A percentile compares a stretch with the other conserved stretches of the same genome.
Conservation (phyloP, 169 alveolate genomes). For the Eimeria sp. region DNA sequence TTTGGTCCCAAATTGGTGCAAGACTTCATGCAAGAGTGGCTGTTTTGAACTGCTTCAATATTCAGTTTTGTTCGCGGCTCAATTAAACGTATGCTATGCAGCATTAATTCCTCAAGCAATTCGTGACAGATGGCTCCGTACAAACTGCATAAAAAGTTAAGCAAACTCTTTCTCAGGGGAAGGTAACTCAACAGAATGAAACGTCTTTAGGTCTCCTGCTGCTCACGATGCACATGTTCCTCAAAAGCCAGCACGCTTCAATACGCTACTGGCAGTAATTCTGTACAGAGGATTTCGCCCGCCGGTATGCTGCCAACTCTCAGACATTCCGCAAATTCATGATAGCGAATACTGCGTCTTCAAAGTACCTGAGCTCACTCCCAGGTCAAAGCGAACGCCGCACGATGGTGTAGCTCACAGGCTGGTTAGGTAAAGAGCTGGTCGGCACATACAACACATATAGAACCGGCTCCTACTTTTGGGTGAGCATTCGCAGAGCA, state of each 20-base stretch:
- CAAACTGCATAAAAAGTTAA: not conserved
- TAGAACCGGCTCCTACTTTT: not conserved
- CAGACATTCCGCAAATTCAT: not conserved
- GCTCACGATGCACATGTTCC: not conserved
- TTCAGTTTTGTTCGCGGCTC: not conserved
- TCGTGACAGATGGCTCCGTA: not conserved
- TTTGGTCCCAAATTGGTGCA: not conserved
- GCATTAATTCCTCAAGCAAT: not conserved
- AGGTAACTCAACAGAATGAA: not conserved
- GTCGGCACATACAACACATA: not conserved
- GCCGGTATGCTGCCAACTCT: not conserved
- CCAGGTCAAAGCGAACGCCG: not conserved
- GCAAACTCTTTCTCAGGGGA: not conserved
- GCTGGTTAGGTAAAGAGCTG: not conserved
- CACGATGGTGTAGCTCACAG: not conserved
- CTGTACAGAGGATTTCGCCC: not conserved
- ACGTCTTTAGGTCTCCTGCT: not conserved
- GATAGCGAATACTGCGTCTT: not conserved
- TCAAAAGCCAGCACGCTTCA: not conserved
- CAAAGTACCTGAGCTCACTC: not conserved
- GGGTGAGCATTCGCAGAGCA: not conserved
- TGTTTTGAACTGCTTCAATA: not conserved
- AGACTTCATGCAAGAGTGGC: not conserved
- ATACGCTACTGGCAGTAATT: not conserved
- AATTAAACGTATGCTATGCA: not conserved